Evolutionary conservation across 2,329 filamentous ascomycete genomes (phyloP), one percentile per base, ranked within the genome.

Genomic region (Aspergillaceae sp.): DNA sequence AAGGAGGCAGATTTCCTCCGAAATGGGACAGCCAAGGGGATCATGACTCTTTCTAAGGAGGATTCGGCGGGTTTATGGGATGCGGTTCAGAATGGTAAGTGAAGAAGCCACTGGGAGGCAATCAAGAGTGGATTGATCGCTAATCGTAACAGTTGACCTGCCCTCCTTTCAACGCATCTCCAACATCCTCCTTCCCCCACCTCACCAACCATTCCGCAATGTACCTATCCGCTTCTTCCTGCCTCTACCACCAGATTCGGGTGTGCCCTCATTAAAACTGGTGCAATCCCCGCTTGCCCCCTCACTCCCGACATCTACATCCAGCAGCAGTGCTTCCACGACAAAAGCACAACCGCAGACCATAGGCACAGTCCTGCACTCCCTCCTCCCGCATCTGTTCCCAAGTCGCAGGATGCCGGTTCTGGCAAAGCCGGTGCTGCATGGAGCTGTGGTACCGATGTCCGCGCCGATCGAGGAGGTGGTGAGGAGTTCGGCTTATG

Each of bases 161-260:
- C 55, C 72, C 6, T 73, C 82, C 36, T 97, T 86, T 68, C 77
- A 79, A 59, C 79, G 79, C 48, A 82, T 97, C 57, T 84, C 90
- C 62, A 79, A 75, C 51, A 84, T 96, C 2, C 78, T 97, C 50
- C 74, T 90, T 1, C 75, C 78, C 29, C 73, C 87, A 1, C 71
- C 73, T 19, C 82, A 87, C 2, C 79, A 80, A 5, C 79, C 83
- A 11, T 77, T 96, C 44, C 83, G 83, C 49, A 83, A 94, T 66
- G 76, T 97, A n/a, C 92, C 92, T 0, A 69, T 97, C 35, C 83
- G 90, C 45, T 71, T 97, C 45, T 98, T 96, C 67, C 80, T 97
- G 42, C 86, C 85, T 2, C 77, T 80, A 4, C 71, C 79, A 0
- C 80, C 86, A 0, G 73, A 77, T 48, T 64, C 71, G 3, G 61